Conservation (phyloP, 768 basidiomycete species). For the Exidia glandulosa region DNA sequence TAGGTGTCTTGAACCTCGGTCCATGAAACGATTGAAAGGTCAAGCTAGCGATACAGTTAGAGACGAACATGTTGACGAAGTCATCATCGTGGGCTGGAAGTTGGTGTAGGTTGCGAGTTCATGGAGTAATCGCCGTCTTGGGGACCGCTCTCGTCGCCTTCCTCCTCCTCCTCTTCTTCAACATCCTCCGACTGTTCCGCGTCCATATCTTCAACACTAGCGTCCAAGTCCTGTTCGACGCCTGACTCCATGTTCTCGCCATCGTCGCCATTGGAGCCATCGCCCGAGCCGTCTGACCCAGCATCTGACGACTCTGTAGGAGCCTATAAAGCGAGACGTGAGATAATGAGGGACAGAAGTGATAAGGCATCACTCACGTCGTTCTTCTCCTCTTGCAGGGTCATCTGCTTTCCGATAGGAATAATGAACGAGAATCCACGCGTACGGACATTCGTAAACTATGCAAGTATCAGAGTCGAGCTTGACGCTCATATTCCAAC, state of each 20-base stretch:
- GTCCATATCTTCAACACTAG: conserved; percentile 49
- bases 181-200: conserved; percentile 32
- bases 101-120: conserved; percentile 20
- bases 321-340: not conserved
- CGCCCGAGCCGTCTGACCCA: not conserved
- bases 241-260: conserved; percentile 30
- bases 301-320: not conserved
- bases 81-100: conserved; percentile 14
- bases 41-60: too few species aligned
- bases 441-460: conserved; percentile 49
- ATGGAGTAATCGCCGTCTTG: not conserved
- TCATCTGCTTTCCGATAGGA: conserved; percentile 62
- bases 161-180: conserved; percentile 27
- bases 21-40: too few species aligned
- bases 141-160: conserved; percentile 16
- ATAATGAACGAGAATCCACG: conserved; percentile 58
- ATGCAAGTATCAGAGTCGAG: not conserved
- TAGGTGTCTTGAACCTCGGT: too few species aligned
- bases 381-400: conserved; percentile 75
- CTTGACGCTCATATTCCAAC: not conserved
- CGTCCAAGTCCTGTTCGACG: conserved; percentile 42
- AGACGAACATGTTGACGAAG: too few species aligned
- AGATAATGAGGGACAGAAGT: not conserved
- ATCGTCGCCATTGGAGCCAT: conserved; percentile 27
- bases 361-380: conserved; percentile 37